Percentiles rank a stretch among this genome's conserved stretches.
Conservation (phyloP, 2,329 filamentous ascomycete species). For the Paecilomyces dactylethromorphus region DNA sequence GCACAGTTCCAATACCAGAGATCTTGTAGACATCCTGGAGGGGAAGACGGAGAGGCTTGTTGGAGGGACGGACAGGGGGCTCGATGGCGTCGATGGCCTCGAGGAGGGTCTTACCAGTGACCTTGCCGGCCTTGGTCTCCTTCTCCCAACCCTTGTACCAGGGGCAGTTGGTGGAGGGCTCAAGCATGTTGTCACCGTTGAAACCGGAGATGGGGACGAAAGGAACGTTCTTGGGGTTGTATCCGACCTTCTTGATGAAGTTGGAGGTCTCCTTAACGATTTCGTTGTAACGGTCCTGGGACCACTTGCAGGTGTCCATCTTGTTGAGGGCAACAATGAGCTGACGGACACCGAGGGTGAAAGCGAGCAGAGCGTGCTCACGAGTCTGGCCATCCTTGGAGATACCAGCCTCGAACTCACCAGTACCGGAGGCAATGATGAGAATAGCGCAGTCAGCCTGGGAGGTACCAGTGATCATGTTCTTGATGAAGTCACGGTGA, state of each 20-base stretch:
- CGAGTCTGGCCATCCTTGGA: conserved; percentile 99
- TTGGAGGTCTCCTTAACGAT: conserved; percentile 99
- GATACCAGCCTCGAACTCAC: conserved; percentile 99
- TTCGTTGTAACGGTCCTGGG: conserved; percentile 91
- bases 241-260: conserved; percentile 99
- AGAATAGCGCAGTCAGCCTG: conserved; percentile 99
- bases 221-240: conserved; percentile 97
- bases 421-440: conserved; percentile 99
- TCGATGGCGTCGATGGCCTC: conserved; percentile 98
- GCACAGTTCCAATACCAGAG: conserved; percentile 98
- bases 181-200: conserved; percentile 99
- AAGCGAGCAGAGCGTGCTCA: conserved; percentile 99
- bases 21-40: conserved; percentile 99
- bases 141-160: conserved; percentile 99
- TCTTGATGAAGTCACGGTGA: conserved; percentile 99
- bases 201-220: conserved; percentile 99
- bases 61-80: conserved; percentile 82
- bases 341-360: conserved; percentile 99
- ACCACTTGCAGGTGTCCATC: conserved; percentile 99
- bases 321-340: conserved; percentile 99
- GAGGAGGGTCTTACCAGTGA: conserved; percentile 92
- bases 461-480: conserved; percentile 99
- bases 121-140: conserved; percentile 86
- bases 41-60: conserved; percentile 99
- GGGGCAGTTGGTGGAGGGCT: conserved; percentile 82